Conservation (phyloP, 495 filamentous ascomycete genomes). For the Penicillium alfredii region DNA sequence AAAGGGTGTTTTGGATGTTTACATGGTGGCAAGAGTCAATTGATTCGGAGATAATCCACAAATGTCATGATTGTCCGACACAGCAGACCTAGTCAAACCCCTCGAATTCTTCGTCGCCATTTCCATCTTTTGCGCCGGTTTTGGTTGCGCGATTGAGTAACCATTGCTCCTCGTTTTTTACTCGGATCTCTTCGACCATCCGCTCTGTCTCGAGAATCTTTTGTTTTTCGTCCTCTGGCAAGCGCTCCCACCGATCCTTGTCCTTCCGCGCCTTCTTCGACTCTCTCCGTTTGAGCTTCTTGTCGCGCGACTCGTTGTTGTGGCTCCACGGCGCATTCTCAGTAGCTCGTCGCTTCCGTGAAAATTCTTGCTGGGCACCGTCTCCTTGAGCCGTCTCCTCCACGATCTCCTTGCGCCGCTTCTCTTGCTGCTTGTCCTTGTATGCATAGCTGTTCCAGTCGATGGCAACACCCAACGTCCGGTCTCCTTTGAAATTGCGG, state of each 20-base stretch:
- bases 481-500: slow-evolving; percentile 59
- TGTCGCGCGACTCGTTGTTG: slow-evolving; percentile 65
- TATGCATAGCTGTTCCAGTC: slow-evolving; percentile 62
- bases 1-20: too few relatives aligned
- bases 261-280: slow-evolving; percentile 69
- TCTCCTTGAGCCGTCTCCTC: slow-evolving; percentile 33
- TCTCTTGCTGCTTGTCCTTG: slow-evolving; percentile 72
- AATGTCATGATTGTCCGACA: not conserved
- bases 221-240: slow-evolving; percentile 68
- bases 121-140: slow-evolving; percentile 5
- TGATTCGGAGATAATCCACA: too few relatives aligned
- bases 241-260: slow-evolving; percentile 56
- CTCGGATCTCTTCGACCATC: slow-evolving; percentile 67
- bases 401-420: slow-evolving; percentile 54
- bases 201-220: slow-evolving; percentile 64
- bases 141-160: slow-evolving; percentile 19
- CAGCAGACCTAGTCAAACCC: slow-evolving; percentile 35
- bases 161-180: slow-evolving; percentile 42
- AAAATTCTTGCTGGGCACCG: slow-evolving; percentile 24
- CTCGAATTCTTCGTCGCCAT: slow-evolving; percentile 31
- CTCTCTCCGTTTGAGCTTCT: slow-evolving; percentile 61
- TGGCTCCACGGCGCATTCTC: slow-evolving; percentile 74
- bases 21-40: too few relatives aligned
- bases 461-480: slow-evolving; percentile 53
- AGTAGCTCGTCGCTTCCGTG: slow-evolving; percentile 36